phyloP scores from a whole-genome alignment of 306 rosid species.

The Rubus parviflorus region DNA sequence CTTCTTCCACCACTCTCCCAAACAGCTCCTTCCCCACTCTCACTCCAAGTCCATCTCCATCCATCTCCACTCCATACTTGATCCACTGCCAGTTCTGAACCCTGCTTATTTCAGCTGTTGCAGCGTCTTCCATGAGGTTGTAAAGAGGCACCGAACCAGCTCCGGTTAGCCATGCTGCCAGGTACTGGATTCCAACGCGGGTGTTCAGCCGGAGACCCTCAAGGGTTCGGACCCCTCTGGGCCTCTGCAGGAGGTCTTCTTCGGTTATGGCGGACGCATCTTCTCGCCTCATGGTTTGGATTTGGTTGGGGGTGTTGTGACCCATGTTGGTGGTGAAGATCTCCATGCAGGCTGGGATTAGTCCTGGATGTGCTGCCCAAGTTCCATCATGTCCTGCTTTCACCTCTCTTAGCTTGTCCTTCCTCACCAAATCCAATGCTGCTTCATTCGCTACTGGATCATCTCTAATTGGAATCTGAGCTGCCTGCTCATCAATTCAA shows the following conservation, averaged over 20 bases:
- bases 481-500: slow-evolving; percentile 53
- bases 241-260: slow-evolving; percentile 70
- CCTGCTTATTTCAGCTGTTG: slow-evolving; percentile 94
- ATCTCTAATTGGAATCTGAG: slow-evolving; percentile 79
- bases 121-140: slow-evolving; percentile 98
- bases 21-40: slow-evolving; percentile 65
- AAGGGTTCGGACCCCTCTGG: slow-evolving; percentile 65
- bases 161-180: slow-evolving; percentile 91
- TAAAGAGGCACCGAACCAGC: slow-evolving; percentile 83
- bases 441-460: slow-evolving; percentile 78
- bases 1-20: slow-evolving; percentile 84
- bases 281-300: slow-evolving; percentile 45
- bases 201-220: slow-evolving; percentile 84
- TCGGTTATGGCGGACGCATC: slow-evolving; percentile 59
- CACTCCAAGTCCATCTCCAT: slow-evolving; percentile 75
- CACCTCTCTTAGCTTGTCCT: slow-evolving; percentile 86
- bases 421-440: slow-evolving; percentile 73
- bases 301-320: slow-evolving; percentile 50
- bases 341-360: slow-evolving; percentile 68
- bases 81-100: slow-evolving; percentile 99
- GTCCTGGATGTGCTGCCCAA: slow-evolving; percentile 97
- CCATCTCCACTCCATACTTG: slow-evolving; percentile 69
- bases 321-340: slow-evolving; percentile 64
- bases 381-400: slow-evolving; percentile 94
- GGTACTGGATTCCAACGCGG: slow-evolving; percentile 84